Percentiles rank a stretch among this genome's conserved stretches.
Evolutionary conservation across 2,329 filamentous ascomycete species (phyloP).

Genomic region (Cryphonectria naterciae): DNA sequence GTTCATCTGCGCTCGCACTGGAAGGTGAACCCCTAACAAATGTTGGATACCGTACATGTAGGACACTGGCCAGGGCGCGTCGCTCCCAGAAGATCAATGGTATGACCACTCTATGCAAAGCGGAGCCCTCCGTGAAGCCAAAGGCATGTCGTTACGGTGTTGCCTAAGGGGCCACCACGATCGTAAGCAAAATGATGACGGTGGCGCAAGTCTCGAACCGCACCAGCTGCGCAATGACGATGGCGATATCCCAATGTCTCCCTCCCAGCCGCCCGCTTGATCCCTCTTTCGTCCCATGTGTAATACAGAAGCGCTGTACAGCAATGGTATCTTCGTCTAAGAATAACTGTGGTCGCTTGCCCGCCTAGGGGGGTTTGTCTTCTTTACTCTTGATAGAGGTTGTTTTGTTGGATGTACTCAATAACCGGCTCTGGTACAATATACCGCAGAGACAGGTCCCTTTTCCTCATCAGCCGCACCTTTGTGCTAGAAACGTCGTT

Average conservation of each 20-base stretch:
- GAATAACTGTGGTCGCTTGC: neutral
- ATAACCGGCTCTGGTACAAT: conserved; percentile 75
- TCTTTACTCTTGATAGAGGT: conserved; percentile 60
- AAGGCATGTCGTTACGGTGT: neutral
- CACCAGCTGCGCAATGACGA: neutral
- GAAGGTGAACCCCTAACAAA: neutral
- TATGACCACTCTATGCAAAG: neutral
- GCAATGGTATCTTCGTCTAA: conserved; percentile 18
- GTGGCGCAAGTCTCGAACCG: conserved; percentile 2
- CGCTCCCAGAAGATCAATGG: neutral
- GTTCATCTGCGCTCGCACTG: neutral
- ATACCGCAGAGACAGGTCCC: conserved; percentile 83
- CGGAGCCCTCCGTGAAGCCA: neutral
- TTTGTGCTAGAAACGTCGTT: conserved; percentile 64
- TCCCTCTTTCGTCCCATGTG: neutral
- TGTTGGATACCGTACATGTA: neutral
- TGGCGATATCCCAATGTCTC: neutral
- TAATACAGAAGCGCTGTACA: conserved; percentile 5
- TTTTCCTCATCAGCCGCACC: conserved; percentile 51
- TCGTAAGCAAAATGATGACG: neutral
- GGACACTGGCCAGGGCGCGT: neutral
- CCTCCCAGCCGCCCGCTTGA: neutral
- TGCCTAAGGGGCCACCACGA: neutral
- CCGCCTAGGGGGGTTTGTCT: neutral
- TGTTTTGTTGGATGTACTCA: conserved; percentile 71